These are phyloP conservation scores for Ichthyophthirius multifiliis DNA, from an alignment of 169 alveolate species.

Conservation along the genomic window DNA sequence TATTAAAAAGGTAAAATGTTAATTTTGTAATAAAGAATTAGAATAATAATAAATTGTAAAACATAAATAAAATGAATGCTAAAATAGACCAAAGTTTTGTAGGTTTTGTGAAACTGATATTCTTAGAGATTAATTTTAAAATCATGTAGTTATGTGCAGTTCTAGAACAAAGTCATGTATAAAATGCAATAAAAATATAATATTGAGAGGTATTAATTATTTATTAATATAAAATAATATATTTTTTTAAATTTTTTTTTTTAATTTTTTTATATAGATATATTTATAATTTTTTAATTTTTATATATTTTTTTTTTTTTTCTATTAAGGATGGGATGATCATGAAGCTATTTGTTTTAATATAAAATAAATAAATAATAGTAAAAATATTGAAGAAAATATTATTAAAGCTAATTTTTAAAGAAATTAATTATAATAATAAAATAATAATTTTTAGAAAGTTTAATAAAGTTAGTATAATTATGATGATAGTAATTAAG, in stretches of 20 bases:
- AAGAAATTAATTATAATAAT: not conserved
- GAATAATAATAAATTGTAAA: not conserved
- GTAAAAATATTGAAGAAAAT: not conserved
- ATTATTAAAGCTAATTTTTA: not conserved
- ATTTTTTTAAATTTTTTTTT: not conserved
- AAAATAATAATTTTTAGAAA: not conserved
- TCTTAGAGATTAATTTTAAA: not conserved
- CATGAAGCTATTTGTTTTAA: not conserved
- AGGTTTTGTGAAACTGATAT: slow-evolving; percentile 4
- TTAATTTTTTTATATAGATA: too few species aligned
- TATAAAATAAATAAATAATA: not conserved
- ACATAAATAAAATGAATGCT: not conserved
- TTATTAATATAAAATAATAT: not conserved
- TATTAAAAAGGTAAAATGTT: not conserved
- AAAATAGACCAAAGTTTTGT: not conserved
- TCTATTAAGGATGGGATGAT: not conserved
- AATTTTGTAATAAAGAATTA: not conserved
- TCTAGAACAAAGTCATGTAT: not conserved
- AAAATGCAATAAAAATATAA: not conserved
- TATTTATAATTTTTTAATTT: not conserved
- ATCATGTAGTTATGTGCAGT: not conserved
- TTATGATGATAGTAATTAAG: not conserved
- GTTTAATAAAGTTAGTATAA: not conserved
- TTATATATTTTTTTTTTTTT: not conserved
- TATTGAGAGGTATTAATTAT: not conserved